Base-by-base conservation (phyloP, 2,329 filamentous ascomycete genomes). In the Capronia americana region DNA sequence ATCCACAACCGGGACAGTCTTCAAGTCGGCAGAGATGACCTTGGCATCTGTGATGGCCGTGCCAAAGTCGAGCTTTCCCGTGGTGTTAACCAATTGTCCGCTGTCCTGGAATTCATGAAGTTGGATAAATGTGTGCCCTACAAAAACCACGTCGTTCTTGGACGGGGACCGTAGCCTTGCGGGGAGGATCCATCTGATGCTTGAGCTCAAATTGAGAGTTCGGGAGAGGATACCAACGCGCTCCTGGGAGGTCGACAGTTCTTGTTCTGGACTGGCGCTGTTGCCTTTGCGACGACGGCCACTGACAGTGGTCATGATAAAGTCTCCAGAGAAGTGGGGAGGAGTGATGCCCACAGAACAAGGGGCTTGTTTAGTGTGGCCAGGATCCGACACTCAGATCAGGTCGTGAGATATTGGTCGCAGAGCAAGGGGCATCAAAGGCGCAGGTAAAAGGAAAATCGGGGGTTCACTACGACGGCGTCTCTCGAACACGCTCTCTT, bases 91-190 rank as follows among this genome's bases (percentile, higher is more conserved):
- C 26, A 97, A 84, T 1, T 89, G 88, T 74, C 91, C 87, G 53
- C 83, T 82, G 4, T 83, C 82, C 2, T 79, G 72, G 24, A 95
- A 85, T 76, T 96, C 90, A 72, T 89, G 90, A 69, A 98, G 87
- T 71, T 94, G 90, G 53, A 99, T 85, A 72, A 88, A 92, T 69
- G 90, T 86, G 71, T 96, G 90, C 61, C 93, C 92, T 64, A 99
- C 85, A 73, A 97, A 92, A 44, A 93, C 89, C 69, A 97, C 87
- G 79, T 98, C 93, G 72, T 95, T 93, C 67, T 88, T 83, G 51
- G 84, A 78, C 59, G 84, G 82, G 63, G 88, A 88, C 65, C 93
- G 86, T 66, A 98, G 82, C 66, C 89, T 87, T n/a, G 89, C 92
- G 12, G 93, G 91, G 14, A 97, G 81, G 51, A 97, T 90, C 82